These are phyloP conservation scores for Rhynchosporium graminicola DNA, from an alignment of 2,329 filamentous ascomycete genomes.

Conservation along the genomic window DNA sequence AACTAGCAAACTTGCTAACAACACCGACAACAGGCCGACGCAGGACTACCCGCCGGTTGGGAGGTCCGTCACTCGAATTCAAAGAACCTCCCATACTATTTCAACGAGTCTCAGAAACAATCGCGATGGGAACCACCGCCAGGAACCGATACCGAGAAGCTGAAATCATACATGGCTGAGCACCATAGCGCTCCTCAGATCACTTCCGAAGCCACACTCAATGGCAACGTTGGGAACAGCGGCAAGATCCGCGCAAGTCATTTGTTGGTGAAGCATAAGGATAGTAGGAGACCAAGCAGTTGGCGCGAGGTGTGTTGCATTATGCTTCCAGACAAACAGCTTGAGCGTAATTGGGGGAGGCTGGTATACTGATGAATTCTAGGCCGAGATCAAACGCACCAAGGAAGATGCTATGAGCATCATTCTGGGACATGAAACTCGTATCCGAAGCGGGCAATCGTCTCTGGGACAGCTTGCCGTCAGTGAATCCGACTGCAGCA, in stretches of 20 bases:
- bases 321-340: not conserved
- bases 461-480: slow-evolving; percentile 81
- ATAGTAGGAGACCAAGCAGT: slow-evolving; percentile 84
- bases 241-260: slow-evolving; percentile 94
- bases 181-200: slow-evolving; percentile 69
- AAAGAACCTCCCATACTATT: slow-evolving; percentile 99
- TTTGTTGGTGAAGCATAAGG: slow-evolving; percentile 88
- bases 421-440: slow-evolving; percentile 71
- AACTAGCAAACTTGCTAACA: slow-evolving; percentile 10
- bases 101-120: slow-evolving; percentile 82
- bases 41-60: slow-evolving; percentile 83
- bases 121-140: slow-evolving; percentile 94
- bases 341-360: not conserved
- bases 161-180: slow-evolving; percentile 91
- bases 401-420: slow-evolving; percentile 85
- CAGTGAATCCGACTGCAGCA: slow-evolving; percentile 93
- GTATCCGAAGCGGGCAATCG: slow-evolving; percentile 70
- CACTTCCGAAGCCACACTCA: slow-evolving; percentile 41
- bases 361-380: slow-evolving; percentile 20
- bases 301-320: slow-evolving; percentile 70
- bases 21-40: slow-evolving; percentile 57
- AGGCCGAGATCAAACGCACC: slow-evolving; percentile 78
- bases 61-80: slow-evolving; percentile 98
- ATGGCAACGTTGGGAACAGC: slow-evolving; percentile 47
- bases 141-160: slow-evolving; percentile 85